A percentile compares a stretch with the other conserved stretches of the same genome.
These are phyloP conservation scores for Monilinia aucupariae DNA, from an alignment of 2,329 filamentous ascomycete genomes.

Conservation along the genomic window DNA sequence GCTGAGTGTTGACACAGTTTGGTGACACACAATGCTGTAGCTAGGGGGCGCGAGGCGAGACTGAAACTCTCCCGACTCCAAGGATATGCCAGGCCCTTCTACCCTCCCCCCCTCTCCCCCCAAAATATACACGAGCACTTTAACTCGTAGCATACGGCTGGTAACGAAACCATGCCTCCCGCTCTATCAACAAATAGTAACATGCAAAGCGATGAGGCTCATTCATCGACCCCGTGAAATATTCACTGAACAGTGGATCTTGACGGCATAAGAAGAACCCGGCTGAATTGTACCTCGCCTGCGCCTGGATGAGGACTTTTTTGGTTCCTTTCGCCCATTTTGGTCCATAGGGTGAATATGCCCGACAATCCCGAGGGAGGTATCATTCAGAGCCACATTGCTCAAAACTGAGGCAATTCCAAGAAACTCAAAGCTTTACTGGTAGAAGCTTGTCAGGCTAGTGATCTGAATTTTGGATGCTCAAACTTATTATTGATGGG, in stretches of 20 bases:
- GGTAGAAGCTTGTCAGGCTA: background rate
- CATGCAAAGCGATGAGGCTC: conserved; percentile 4
- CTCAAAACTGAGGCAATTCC: background rate
- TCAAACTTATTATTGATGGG: background rate
- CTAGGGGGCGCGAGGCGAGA: conserved; percentile 10
- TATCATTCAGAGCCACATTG: background rate
- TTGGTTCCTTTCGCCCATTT: background rate
- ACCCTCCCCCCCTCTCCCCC: background rate
- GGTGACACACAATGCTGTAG: background rate
- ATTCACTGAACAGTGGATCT: conserved; percentile 14
- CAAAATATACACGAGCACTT: background rate
- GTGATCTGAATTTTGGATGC: background rate
- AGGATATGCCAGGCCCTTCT: conserved; percentile 1
- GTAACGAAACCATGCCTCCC: background rate
- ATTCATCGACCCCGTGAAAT: conserved; percentile 1
- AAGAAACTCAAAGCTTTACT: background rate
- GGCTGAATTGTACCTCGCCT: conserved; percentile 8
- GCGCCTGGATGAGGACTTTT: background rate
- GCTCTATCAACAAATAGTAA: background rate
- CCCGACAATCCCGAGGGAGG: conserved; percentile 5
- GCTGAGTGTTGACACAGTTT: conserved; percentile 1
- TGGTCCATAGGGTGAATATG: conserved; percentile 9
- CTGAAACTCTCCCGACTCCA: conserved; percentile 9
- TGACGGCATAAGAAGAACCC: background rate
- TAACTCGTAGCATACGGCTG: background rate